Evolutionary conservation across 2,329 filamentous ascomycete genomes (phyloP).

Genomic region (Microdochium paspali): DNA sequence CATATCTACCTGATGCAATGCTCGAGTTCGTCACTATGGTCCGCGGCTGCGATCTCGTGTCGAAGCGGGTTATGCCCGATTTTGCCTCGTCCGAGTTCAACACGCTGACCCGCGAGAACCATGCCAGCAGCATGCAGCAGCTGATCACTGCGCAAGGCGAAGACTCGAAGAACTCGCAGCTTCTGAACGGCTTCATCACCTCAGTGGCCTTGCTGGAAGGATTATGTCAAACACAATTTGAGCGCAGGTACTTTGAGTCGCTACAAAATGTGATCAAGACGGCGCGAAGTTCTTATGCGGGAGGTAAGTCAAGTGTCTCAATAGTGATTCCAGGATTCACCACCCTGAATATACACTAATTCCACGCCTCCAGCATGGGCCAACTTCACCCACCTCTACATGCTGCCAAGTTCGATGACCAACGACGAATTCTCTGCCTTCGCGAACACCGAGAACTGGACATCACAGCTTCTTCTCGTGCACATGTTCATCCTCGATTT

Average conservation of each 20-base stretch:
- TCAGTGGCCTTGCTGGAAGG: not conserved
- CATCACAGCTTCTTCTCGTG: slow-evolving; percentile 24
- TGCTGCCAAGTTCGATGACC: slow-evolving; percentile 14
- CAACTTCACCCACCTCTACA: slow-evolving; percentile 16
- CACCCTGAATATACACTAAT: not conserved
- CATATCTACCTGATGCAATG: slow-evolving; percentile 47
- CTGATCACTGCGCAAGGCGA: not conserved
- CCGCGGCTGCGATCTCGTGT: slow-evolving; percentile 21
- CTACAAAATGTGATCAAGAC: not conserved
- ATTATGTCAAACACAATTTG: not conserved
- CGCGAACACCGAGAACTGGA: slow-evolving; percentile 16
- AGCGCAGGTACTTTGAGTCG: not conserved
- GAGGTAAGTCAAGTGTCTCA: not conserved
- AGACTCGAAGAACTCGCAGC: not conserved
- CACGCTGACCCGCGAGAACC: slow-evolving; percentile 11
- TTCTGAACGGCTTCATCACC: not conserved
- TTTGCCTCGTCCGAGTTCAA: slow-evolving; percentile 9
- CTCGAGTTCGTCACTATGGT: slow-evolving; percentile 35
- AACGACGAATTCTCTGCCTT: slow-evolving; percentile 22
- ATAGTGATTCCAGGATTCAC: not conserved
- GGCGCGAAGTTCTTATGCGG: not conserved
- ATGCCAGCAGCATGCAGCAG: not conserved
- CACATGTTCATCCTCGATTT: slow-evolving; percentile 25
- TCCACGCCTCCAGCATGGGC: slow-evolving; percentile 10
- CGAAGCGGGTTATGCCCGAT: slow-evolving; percentile 3